Percentiles rank a stretch among this genome's conserved stretches.
Conservation (phyloP, 2,329 filamentous ascomycete genomes). For the Westerdykella sp. region DNA sequence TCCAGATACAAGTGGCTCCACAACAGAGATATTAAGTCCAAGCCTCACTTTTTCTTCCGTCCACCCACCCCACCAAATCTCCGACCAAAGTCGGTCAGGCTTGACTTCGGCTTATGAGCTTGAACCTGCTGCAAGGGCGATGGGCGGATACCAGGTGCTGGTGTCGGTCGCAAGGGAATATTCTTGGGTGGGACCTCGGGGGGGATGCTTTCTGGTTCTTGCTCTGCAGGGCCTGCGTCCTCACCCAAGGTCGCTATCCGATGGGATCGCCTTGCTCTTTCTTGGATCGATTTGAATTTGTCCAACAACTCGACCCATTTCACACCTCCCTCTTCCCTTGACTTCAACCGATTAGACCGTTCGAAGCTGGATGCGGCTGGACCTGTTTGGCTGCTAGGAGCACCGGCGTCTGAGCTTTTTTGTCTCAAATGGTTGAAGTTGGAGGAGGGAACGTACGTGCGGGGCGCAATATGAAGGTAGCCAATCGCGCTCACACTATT, state of each 20-base stretch:
- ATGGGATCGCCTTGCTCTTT: slow-evolving; percentile 69
- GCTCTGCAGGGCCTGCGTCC: slow-evolving; percentile 21
- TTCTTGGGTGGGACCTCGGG: slow-evolving; percentile 24
- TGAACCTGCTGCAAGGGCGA: slow-evolving; percentile 14
- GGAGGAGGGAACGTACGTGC: slow-evolving; percentile 59
- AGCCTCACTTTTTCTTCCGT: slow-evolving; percentile 32
- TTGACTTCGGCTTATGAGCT: slow-evolving; percentile 35
- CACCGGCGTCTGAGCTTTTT: slow-evolving; percentile 38
- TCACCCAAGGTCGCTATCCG: slow-evolving; percentile 42
- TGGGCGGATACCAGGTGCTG: slow-evolving; percentile 19
- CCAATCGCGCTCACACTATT: slow-evolving; percentile 97
- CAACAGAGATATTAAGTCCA: background rate
- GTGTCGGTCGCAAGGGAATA: slow-evolving; percentile 13
- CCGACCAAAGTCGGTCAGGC: slow-evolving; percentile 39
- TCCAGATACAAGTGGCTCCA: background rate
- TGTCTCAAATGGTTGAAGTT: slow-evolving; percentile 37
- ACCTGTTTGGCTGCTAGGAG: slow-evolving; percentile 29
- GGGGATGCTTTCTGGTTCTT: slow-evolving; percentile 27
- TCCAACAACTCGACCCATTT: slow-evolving; percentile 90
- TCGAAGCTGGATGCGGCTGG: slow-evolving; percentile 42
- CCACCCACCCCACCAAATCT: slow-evolving; percentile 39
- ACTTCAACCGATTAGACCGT: slow-evolving; percentile 66
- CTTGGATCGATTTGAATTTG: slow-evolving; percentile 88
- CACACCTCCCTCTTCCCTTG: slow-evolving; percentile 75
- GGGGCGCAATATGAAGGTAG: slow-evolving; percentile 75